Percentiles rank a stretch among this genome's conserved stretches.
Conservation (phyloP, 2,329 filamentous ascomycete species). For the Aspergillus fumigatiaffinis region DNA sequence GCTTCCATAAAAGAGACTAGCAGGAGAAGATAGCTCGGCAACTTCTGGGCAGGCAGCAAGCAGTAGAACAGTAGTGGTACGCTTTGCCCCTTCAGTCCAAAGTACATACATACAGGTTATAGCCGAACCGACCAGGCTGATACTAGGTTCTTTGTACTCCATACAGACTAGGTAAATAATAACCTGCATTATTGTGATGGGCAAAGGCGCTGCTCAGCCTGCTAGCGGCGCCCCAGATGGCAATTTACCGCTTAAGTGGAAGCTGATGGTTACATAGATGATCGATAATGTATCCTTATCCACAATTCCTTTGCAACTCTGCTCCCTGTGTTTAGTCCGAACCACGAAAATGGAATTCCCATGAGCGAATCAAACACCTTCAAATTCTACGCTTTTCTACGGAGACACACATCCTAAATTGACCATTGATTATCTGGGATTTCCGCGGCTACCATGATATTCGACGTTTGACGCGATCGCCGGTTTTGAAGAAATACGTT, state of each 20-base stretch:
- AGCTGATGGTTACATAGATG: neutral
- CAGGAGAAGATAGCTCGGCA: neutral
- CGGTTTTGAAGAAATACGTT: neutral
- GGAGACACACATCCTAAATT: neutral
- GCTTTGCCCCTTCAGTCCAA: neutral
- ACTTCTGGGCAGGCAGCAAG: neutral
- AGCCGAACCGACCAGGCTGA: too few relatives aligned
- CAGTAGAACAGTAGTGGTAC: neutral
- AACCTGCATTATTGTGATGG: neutral
- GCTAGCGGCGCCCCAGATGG: too few relatives aligned
- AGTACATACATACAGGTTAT: neutral
- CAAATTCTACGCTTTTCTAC: constrained; percentile 2
- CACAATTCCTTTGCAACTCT: constrained; percentile 2
- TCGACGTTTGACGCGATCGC: neutral
- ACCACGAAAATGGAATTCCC: constrained; percentile 9
- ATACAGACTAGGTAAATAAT: neutral
- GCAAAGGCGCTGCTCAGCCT: neutral
- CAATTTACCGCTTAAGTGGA: neutral
- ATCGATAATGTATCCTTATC: neutral
- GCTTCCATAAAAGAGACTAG: neutral
- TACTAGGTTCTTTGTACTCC: too few relatives aligned
- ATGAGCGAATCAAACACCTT: neutral
- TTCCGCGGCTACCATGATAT: neutral
- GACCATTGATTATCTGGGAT: neutral
- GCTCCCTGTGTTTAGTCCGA: constrained; percentile 17